Evolutionary conservation across 345 rosid genomes (phyloP).

Genomic region (Citrus unshiu): DNA sequence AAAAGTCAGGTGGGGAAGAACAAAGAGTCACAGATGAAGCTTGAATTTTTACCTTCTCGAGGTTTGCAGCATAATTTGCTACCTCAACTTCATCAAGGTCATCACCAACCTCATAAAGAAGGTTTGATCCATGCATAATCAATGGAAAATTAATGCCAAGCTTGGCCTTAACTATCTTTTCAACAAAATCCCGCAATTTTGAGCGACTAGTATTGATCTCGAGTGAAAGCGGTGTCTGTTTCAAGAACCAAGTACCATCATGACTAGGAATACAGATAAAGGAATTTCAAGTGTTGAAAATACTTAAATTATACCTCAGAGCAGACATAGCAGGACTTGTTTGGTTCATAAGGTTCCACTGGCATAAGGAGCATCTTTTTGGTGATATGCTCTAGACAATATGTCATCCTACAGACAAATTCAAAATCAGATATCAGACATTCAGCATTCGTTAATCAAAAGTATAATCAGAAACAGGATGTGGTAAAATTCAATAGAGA

Average conservation of each 20-base stretch:
- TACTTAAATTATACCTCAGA: conserved; percentile 59
- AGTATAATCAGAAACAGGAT: neutral
- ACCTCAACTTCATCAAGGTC: conserved; percentile 82
- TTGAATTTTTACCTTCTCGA: conserved; percentile 66
- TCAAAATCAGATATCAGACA: conserved; percentile 14
- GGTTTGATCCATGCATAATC: conserved; percentile 73
- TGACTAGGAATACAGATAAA: conserved; percentile 6
- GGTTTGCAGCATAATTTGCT: conserved; percentile 79
- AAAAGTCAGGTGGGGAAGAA: neutral
- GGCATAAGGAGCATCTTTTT: conserved; percentile 97
- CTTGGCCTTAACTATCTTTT: conserved; percentile 87
- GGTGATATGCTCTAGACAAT: conserved; percentile 84
- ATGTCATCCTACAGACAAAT: conserved; percentile 71
- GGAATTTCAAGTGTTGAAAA: conserved; percentile 7
- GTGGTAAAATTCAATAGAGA: neutral
- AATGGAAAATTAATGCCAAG: conserved; percentile 92
- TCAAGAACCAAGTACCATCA: conserved; percentile 15
- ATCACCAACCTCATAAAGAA: conserved; percentile 97
- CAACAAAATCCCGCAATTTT: conserved; percentile 90
- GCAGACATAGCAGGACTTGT: conserved; percentile 94
- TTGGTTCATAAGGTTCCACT: conserved; percentile 85
- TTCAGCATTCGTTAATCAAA: neutral
- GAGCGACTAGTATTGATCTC: conserved; percentile 75
- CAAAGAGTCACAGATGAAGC: neutral
- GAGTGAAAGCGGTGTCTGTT: conserved; percentile 77